These are phyloP conservation scores for Pseudogymnoascus sp. DNA, from an alignment of 2,329 filamentous ascomycete genomes.

Conservation along the genomic window DNA sequence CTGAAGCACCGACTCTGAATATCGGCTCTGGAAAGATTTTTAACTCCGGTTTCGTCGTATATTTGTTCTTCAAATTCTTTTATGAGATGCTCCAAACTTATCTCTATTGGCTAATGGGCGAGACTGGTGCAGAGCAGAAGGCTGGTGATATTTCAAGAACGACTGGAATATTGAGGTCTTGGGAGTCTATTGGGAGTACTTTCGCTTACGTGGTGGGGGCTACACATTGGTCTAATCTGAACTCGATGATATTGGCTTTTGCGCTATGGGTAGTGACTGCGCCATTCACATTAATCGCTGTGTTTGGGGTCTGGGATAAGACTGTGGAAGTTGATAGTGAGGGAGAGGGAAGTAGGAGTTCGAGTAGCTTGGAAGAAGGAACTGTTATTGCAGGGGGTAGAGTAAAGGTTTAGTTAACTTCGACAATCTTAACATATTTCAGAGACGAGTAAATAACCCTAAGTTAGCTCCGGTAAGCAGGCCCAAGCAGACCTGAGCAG, in stretches of 20 bases:
- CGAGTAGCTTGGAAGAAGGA: neutral
- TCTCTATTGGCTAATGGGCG: conserved; percentile 22
- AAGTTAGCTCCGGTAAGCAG: neutral
- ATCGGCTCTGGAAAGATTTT: neutral
- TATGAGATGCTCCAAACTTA: conserved; percentile 21
- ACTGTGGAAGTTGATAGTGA: neutral
- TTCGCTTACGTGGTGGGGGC: conserved; percentile 27
- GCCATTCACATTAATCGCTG: neutral
- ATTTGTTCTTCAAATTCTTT: conserved; percentile 22
- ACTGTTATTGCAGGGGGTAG: neutral
- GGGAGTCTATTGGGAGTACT: conserved; percentile 28
- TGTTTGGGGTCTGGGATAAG: neutral
- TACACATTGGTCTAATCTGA: conserved; percentile 24
- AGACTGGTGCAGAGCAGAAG: conserved; percentile 21
- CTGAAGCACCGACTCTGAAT: neutral
- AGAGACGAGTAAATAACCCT: neutral
- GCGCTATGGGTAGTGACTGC: conserved; percentile 25
- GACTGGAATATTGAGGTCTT: conserved; percentile 26
- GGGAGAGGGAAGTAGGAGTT: neutral
- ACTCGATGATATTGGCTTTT: conserved; percentile 28
- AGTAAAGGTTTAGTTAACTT: neutral
- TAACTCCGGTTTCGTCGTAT: conserved; percentile 2
- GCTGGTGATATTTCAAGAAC: conserved; percentile 27
- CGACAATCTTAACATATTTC: neutral
- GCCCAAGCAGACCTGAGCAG: neutral